Conservation (phyloP, 768 basidiomycete species). For the Leccinum boreale region DNA sequence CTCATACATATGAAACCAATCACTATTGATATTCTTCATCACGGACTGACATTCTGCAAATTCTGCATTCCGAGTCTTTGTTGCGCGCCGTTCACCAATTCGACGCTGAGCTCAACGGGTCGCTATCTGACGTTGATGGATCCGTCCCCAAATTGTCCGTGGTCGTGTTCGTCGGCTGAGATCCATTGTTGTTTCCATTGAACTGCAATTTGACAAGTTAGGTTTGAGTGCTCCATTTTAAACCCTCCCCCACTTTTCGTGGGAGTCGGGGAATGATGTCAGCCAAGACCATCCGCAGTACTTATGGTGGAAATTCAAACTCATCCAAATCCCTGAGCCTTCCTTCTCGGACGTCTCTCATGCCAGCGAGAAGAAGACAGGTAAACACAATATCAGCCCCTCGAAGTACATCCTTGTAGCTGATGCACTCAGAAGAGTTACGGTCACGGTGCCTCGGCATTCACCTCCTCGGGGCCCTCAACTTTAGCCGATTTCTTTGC, state of each 20-base stretch:
- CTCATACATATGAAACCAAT: background rate
- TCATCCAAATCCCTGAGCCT: background rate
- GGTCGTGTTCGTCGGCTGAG: background rate
- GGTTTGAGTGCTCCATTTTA: too few species aligned
- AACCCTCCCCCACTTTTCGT: too few species aligned
- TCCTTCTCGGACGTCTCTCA: background rate
- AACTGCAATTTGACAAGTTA: background rate
- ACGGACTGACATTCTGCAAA: conserved; percentile 3
- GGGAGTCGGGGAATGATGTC: too few species aligned
- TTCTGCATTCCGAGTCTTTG: conserved; percentile 13
- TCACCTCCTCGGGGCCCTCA: background rate
- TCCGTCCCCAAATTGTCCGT: background rate
- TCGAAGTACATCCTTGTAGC: background rate
- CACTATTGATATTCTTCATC: background rate
- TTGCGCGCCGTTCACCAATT: conserved; percentile 10
- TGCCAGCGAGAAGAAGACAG: background rate
- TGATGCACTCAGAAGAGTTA: background rate
- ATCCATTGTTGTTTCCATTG: background rate
- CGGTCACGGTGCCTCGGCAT: background rate
- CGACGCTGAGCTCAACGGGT: conserved; percentile 3
- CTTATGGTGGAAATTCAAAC: background rate
- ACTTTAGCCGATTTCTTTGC: background rate
- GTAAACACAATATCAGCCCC: background rate
- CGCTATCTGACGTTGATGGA: background rate
- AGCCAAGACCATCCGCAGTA: too few species aligned